Base-by-base conservation (phyloP, 2,329 filamentous ascomycete genomes). In the Colletotrichum sp. region DNA sequence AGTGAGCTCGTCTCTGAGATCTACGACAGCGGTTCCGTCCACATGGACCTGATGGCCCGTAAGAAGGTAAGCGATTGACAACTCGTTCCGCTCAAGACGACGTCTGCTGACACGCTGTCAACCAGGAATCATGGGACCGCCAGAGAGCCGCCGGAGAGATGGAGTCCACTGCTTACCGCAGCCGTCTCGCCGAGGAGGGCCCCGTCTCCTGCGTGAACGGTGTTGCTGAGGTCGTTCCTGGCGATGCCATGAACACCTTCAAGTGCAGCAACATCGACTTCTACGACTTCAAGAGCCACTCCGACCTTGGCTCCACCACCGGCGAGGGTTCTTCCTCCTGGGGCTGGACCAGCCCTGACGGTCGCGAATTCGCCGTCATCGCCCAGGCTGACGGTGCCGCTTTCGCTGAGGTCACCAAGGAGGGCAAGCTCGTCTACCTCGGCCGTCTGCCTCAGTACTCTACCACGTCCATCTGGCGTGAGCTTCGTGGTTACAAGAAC, bases 271-370 rank as follows among this genome's bases (percentile, higher is more conserved):
- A 63, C 31, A 68, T 77, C 29, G 73, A 77, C 75, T 83, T 89
- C 18, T 87, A 89, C 77, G 86, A 89, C 79, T 90, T 90, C 80
- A 82, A 87, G 71, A 86, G 84, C 61, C 89, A 90, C 77, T 83
- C 85, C 8, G 84, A 86, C 61, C 84, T 90, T 6, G 89, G 88
- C 9, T 87, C 85, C 75, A 74, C 74, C 75, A 77, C 76, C 21
- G 67, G 66, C 34, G 73, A 75, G 57, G 82, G 82, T 4, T 78
- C 79, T 5, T 80, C 79, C 1, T 81, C 81, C 0, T 85, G 83
- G 84, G 86, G 85, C 6, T 87, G 85, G 86, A 84, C 82, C 3
- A 83, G 82, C 54, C 79, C 80, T 2, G 81, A 84, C 38, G 86
- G 85, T 31, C 83, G 75, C 31, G 75, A 76, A 57, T 73, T 76